phyloP scores from a whole-genome alignment of 768 basidiomycete species.

The Phaffia australis region DNA sequence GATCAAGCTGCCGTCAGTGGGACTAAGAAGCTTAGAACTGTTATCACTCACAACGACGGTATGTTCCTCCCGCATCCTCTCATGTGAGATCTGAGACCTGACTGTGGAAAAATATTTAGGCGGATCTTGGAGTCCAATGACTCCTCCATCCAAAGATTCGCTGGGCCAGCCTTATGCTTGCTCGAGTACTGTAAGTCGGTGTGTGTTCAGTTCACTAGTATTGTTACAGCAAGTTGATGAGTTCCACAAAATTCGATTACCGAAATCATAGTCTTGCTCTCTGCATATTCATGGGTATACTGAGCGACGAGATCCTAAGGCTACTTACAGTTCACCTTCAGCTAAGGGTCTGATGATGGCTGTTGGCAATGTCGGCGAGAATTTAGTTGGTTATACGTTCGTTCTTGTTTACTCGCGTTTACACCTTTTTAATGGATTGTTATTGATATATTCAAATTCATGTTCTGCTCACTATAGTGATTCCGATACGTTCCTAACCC shows the following conservation, averaged over 20 bases:
- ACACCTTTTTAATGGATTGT: background rate
- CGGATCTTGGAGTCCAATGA: constrained; percentile 73
- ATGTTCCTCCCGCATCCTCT: background rate
- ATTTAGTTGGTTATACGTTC: constrained; percentile 57
- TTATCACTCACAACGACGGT: constrained; percentile 97
- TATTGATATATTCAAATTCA: background rate
- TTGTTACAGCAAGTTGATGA: background rate
- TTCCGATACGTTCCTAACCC: constrained; percentile 88
- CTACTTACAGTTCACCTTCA: constrained; percentile 86
- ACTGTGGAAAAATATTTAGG: constrained; percentile 42
- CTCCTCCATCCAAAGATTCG: constrained; percentile 65
- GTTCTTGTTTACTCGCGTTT: background rate
- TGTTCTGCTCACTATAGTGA: constrained; percentile 39
- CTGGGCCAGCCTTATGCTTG: constrained; percentile 63
- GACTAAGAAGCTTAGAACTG: constrained; percentile 63
- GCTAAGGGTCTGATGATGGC: constrained; percentile 89
- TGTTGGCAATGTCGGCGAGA: constrained; percentile 87
- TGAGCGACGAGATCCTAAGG: constrained; percentile 74
- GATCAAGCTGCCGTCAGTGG: constrained; percentile 60
- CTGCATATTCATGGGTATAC: constrained; percentile 94
- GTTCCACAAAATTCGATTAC: background rate
- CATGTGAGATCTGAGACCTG: constrained; percentile 1
- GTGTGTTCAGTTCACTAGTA: constrained; percentile 20
- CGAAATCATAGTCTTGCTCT: constrained; percentile 54
- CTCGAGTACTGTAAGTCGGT: constrained; percentile 48